A percentile compares a stretch with the other conserved stretches of the same genome.
Conservation (phyloP, 2,329 filamentous ascomycete species). For the Laburnicola sp. region DNA sequence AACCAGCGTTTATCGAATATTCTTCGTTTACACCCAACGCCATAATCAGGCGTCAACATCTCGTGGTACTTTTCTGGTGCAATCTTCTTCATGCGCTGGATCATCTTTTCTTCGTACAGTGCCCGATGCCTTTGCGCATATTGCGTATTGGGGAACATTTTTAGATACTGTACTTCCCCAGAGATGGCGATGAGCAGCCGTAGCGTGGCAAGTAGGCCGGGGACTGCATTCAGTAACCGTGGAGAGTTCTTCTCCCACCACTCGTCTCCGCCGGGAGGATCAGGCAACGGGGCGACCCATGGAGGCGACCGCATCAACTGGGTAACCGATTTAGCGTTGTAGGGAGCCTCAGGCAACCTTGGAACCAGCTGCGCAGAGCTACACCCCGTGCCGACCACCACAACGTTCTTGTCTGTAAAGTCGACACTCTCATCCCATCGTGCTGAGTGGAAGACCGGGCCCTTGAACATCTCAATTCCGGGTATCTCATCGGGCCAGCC, state of each 20-base stretch:
- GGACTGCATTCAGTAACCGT: slow-evolving; percentile 53
- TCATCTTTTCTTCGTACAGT: slow-evolving; percentile 48
- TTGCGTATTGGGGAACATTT: slow-evolving; percentile 50
- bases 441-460: slow-evolving; percentile 61
- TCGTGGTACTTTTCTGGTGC: slow-evolving; percentile 65
- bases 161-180: slow-evolving; percentile 51
- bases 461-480: slow-evolving; percentile 58
- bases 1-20: slow-evolving; percentile 64
- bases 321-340: slow-evolving; percentile 59
- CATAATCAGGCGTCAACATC: slow-evolving; percentile 64
- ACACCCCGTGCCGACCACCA: slow-evolving; percentile 62
- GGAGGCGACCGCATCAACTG: slow-evolving; percentile 63
- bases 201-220: slow-evolving; percentile 53
- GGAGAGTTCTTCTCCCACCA: slow-evolving; percentile 54
- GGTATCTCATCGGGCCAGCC: slow-evolving; percentile 55
- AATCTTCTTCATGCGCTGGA: slow-evolving; percentile 52
- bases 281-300: slow-evolving; percentile 54
- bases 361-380: slow-evolving; percentile 62
- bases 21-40: slow-evolving; percentile 66
- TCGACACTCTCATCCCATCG: slow-evolving; percentile 59
- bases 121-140: slow-evolving; percentile 46
- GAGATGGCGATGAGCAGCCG: slow-evolving; percentile 52
- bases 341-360: slow-evolving; percentile 51
- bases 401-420: slow-evolving; percentile 58
- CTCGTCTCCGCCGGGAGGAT: slow-evolving; percentile 45